Base-by-base conservation (phyloP, 1,139 yeast species). In the Saccharomyces hybrid region DNA sequence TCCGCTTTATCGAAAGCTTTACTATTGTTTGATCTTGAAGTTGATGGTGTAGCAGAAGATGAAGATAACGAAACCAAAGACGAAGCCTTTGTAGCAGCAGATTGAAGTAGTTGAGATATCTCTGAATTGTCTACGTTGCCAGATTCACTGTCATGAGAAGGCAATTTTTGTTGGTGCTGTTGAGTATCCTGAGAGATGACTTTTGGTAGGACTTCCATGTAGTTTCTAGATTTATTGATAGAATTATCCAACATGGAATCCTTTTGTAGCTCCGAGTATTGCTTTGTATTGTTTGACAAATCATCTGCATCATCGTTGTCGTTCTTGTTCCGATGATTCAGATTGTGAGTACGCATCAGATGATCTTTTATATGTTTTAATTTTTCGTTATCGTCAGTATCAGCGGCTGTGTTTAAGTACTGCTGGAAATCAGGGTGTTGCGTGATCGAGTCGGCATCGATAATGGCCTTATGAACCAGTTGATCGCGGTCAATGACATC, bases 401-500 rank as follows among this genome's bases (percentile, higher is more conserved):
- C 64, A 31, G 61, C 66, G n/a, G 69, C 73, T 25, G 74, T 71
- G 49, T 72, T 64, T 47, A 76, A 62, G 56, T 73, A 75, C 52
- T 74, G 77, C 55, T 74, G 78, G 57, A 80, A 73, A 57, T 76
- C 79, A 49, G 82, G 79, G 50, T 71, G 73, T 52, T 69, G 75
- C 1, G 85, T 84, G 55, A 84, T 73, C 53, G 82, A 82, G 53
- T 84, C 74, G 0, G 88, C 86, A 62, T 83, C 87, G 57, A 82
- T 71, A 47, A 85, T 81, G 2, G 87, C 88, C 49, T 84, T 87
- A 57, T 83, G 81, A 5, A 83, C 88, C 53, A 84, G 70, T 59
- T 79, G 84, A 57, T 81, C 85, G 60, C 82, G 85, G 49, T 78
- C 82, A 14, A 62, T 46, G 8, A 53, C 50, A 26, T 34, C 51